A percentile compares a stretch with the other conserved stretches of the same genome.
Evolutionary conservation across 495 filamentous ascomycete species (phyloP).

Genomic region (Xylaria longipes): DNA sequence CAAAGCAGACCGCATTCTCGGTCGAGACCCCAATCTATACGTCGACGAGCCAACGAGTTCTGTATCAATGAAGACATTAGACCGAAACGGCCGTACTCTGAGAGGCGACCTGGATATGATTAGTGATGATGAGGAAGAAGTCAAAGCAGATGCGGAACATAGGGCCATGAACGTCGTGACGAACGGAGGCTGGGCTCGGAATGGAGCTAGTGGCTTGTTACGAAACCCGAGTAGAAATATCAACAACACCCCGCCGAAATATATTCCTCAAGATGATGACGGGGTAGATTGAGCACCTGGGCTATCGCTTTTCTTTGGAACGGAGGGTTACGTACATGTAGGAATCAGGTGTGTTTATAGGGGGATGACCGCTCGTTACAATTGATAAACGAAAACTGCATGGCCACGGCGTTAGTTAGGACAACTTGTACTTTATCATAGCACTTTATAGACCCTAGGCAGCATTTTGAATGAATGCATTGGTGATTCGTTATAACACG

Average conservation of each 20-base stretch:
- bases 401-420: slow-evolving; percentile 18
- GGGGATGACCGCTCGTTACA: slow-evolving; percentile 4
- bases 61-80: slow-evolving; percentile 52
- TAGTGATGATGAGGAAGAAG: slow-evolving; percentile 38
- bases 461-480: not conserved
- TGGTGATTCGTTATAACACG: not conserved
- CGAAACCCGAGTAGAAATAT: slow-evolving; percentile 31
- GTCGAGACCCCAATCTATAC: slow-evolving; percentile 56
- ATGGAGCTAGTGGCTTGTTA: slow-evolving; percentile 43
- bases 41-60: slow-evolving; percentile 45
- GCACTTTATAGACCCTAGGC: not conserved
- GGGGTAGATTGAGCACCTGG: slow-evolving; percentile 21
- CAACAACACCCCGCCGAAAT: slow-evolving; percentile 11
- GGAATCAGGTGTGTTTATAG: not conserved
- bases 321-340: not conserved
- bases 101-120: slow-evolving; percentile 37
- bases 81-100: slow-evolving; percentile 38
- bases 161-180: slow-evolving; percentile 52
- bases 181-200: slow-evolving; percentile 46
- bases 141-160: slow-evolving; percentile 44
- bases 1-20: slow-evolving; percentile 58
- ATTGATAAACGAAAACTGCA: slow-evolving; percentile 18
- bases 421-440: slow-evolving; percentile 13
- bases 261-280: slow-evolving; percentile 28
- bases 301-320: not conserved